Base-by-base conservation (phyloP, 78 protist genomes). In the Dictyostelium capitatum region DNA sequence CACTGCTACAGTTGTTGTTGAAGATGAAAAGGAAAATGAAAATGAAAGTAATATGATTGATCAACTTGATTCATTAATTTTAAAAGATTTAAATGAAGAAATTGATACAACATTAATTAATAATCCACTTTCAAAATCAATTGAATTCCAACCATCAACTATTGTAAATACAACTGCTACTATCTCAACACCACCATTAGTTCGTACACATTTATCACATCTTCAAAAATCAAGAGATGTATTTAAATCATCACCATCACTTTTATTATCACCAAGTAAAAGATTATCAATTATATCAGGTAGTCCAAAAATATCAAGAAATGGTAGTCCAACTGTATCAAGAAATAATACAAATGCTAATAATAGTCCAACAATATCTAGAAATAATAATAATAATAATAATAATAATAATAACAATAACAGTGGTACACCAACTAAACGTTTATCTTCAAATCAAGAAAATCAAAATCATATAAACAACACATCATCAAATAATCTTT, bases 201-300 rank as follows among this genome's bases (percentile, higher is more conserved):
- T 14, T 3, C 10, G 20, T 32, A 12, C 30, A 23, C 43, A 64
- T 19, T 41, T 75, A 25, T 48, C 64, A 9, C 47, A 75, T 48
- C 30, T 75, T 19, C 56, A 75, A 43, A 75, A 75, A 75, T 48
- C 81, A 20, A 75, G 50, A 30, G 81, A 75, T 23, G 43, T 14
- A 50, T 75, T 75, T 50, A 75, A 46, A 75, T 75, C 81, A 43
- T 75, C 81, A 25, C 81, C 81, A 75, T 75, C 81, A 75, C 81
- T 75, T 43, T 48, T 25, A 50, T 30, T 65, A 14, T 65, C 73
- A 65, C 73, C 73, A 65, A 65, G 73, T 30, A 75, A 75, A 25
- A 51, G 81, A n/a, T 25, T 48, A 12, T 46, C 81, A 25, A 53
- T 75, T 4, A 23, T 43, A 20, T 12, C 32, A 17, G 46, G 41